A percentile compares a stretch with the other conserved stretches of the same genome.
Conservation (phyloP, 1,284 basidiomycete species). For the Puccinia horiana region DNA sequence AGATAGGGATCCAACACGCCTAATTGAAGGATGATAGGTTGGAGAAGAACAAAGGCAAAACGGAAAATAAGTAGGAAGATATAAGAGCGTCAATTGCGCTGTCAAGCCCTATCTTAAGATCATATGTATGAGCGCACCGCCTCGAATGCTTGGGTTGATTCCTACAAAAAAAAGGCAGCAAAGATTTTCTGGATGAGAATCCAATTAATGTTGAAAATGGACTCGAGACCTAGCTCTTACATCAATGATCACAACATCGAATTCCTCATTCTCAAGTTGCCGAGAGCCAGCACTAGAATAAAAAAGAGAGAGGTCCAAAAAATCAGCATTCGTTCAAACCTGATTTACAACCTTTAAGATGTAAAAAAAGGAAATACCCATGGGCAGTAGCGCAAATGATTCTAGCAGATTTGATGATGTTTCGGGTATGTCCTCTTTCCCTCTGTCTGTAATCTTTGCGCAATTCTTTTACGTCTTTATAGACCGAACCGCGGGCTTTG, state of each 20-base stretch:
- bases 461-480: conserved; percentile 85
- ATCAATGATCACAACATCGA: conserved; percentile 49
- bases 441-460: conserved; percentile 68
- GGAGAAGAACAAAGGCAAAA: conserved; percentile 6
- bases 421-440: conserved; percentile 21
- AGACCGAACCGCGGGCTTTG: conserved; percentile 77
- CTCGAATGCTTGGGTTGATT: conserved; percentile 49
- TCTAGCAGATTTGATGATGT: conserved; percentile 21
- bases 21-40: conserved; percentile 56
- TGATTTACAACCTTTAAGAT: conserved; percentile 66
- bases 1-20: conserved; percentile 93
- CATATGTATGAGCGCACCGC: conserved; percentile 70
- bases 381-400: conserved; percentile 59
- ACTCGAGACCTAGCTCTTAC: background rate
- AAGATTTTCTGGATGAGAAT: background rate
- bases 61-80: conserved; percentile 10
- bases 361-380: conserved; percentile 71
- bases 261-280: conserved; percentile 45
- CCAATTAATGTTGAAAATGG: background rate
- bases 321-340: conserved; percentile 40
- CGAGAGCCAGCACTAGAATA: conserved; percentile 36
- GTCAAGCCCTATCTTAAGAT: conserved; percentile 69
- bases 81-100: conserved; percentile 66
- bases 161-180: conserved; percentile 10
- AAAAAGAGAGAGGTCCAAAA: conserved; percentile 19